Percentiles rank a stretch among this genome's conserved stretches.
Evolutionary conservation across 179 eudicot species (phyloP).

Genomic region (Gypsophila paniculata): DNA sequence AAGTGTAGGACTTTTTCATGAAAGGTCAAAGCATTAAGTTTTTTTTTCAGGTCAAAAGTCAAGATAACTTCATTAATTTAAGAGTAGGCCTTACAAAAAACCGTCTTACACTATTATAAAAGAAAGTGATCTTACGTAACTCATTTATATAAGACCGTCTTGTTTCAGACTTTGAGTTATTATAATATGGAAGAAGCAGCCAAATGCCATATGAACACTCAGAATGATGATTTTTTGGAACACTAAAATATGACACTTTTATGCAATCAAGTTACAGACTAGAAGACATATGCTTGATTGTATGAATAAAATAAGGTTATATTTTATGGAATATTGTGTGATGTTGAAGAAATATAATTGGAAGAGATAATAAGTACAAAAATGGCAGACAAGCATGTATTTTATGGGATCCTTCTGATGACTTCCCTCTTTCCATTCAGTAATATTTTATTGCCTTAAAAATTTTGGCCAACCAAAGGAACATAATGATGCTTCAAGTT

Average conservation of each 20-base stretch:
- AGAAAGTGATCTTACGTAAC: too few species aligned
- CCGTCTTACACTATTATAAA: too few species aligned
- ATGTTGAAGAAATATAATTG: conserved; percentile 11
- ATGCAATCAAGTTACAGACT: conserved; percentile 24
- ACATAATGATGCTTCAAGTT: neutral
- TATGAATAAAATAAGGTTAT: neutral
- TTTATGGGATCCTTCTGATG: conserved; percentile 30
- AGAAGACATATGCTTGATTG: conserved; percentile 9
- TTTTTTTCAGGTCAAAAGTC: conserved; percentile 9
- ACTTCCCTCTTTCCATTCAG: neutral
- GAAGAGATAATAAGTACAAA: conserved; percentile 11
- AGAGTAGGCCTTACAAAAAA: neutral
- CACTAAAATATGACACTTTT: conserved; percentile 16
- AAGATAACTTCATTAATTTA: neutral
- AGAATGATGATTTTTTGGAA: neutral
- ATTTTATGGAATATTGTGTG: conserved; percentile 13
- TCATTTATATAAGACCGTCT: neutral
- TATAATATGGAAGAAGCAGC: too few species aligned
- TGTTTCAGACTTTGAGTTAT: too few species aligned
- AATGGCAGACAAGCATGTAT: conserved; percentile 37
- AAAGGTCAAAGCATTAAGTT: conserved; percentile 20
- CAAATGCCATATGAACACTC: neutral
- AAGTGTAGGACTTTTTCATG: conserved; percentile 22
- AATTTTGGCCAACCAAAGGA: neutral
- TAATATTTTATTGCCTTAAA: conserved; percentile 11